Conservation (phyloP, 73 alveolate genomes). For the Symbiodinium pilosum region DNA sequence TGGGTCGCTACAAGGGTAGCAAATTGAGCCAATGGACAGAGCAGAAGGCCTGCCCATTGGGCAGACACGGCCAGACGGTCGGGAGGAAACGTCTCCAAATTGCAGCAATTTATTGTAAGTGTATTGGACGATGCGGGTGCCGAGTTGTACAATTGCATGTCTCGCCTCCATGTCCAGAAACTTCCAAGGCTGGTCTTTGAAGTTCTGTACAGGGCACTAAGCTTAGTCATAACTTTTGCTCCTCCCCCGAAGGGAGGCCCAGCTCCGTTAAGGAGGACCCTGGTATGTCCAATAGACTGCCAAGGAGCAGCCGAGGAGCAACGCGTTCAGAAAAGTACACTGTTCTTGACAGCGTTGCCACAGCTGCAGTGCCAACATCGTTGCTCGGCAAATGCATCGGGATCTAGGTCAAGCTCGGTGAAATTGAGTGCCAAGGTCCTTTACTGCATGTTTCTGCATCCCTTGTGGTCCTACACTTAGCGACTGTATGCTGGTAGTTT, state of each 20-base stretch:
- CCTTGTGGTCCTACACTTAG: not conserved
- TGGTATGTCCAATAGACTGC: not conserved
- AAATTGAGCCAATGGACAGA: too few relatives aligned
- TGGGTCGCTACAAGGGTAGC: not conserved
- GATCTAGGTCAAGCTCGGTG: too few relatives aligned
- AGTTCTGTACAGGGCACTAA: not conserved
- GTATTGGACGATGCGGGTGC: not conserved
- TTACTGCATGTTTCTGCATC: slow-evolving; percentile 37
- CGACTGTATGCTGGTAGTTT: not conserved
- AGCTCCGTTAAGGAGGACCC: not conserved
- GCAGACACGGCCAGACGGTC: not conserved
- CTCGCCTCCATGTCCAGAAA: not conserved
- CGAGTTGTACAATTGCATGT: not conserved
- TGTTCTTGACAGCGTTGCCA: not conserved
- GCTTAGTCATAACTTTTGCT: not conserved
- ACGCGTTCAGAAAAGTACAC: not conserved
- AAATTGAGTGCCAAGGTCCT: slow-evolving; percentile 38
- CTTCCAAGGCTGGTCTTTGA: not conserved
- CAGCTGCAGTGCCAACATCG: too few relatives aligned
- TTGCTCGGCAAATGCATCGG: too few relatives aligned
- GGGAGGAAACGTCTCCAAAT: not conserved
- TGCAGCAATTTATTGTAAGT: not conserved
- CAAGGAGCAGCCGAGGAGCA: not conserved
- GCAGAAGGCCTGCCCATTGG: not conserved
- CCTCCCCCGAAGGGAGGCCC: not conserved